phyloP scores from a whole-genome alignment of 805 yeast genomes.

The Nakazawaea sp. region DNA sequence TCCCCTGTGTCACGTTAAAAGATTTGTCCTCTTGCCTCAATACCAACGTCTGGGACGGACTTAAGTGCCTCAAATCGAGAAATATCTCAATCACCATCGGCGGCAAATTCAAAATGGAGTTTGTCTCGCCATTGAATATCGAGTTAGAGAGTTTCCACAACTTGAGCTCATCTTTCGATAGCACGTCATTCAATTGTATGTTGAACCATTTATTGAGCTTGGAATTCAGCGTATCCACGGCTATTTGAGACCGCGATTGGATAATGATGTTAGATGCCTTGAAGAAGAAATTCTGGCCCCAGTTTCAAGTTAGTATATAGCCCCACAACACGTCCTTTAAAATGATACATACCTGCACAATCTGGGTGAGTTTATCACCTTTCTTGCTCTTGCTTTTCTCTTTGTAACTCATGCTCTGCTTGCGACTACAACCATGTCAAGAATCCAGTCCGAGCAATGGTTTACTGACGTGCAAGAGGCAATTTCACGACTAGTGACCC shows the following conservation, averaged over 20 bases:
- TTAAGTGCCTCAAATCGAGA: slow-evolving; percentile 55
- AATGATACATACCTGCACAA: slow-evolving; percentile 16
- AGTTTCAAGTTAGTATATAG: too few species aligned
- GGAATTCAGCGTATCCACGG: slow-evolving; percentile 14
- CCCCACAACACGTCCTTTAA: not conserved
- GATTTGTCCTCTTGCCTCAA: slow-evolving; percentile 43
- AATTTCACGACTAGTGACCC: too few species aligned
- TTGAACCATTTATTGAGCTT: slow-evolving; percentile 60
- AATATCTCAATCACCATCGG: slow-evolving; percentile 85
- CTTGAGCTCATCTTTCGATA: slow-evolving; percentile 47
- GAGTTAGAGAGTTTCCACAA: slow-evolving; percentile 42
- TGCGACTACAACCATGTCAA: too few species aligned
- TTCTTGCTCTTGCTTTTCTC: slow-evolving; percentile 20
- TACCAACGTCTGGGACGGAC: slow-evolving; percentile 51
- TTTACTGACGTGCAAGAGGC: too few species aligned
- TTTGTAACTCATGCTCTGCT: slow-evolving; percentile 4
- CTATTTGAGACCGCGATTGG: slow-evolving; percentile 33
- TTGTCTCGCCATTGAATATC: slow-evolving; percentile 13
- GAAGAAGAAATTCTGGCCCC: slow-evolving; percentile 58
- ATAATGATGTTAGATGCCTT: slow-evolving; percentile 54
- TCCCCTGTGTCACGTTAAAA: slow-evolving; percentile 55
- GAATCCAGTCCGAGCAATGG: too few species aligned
- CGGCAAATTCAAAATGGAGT: slow-evolving; percentile 43
- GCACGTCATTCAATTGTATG: slow-evolving; percentile 34
- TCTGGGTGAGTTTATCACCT: slow-evolving; percentile 24